Percentiles rank a stretch among this genome's conserved stretches.
Evolutionary conservation across 352 stramenopile genomes (phyloP).

Genomic region (Globisporangium echinulatum): DNA sequence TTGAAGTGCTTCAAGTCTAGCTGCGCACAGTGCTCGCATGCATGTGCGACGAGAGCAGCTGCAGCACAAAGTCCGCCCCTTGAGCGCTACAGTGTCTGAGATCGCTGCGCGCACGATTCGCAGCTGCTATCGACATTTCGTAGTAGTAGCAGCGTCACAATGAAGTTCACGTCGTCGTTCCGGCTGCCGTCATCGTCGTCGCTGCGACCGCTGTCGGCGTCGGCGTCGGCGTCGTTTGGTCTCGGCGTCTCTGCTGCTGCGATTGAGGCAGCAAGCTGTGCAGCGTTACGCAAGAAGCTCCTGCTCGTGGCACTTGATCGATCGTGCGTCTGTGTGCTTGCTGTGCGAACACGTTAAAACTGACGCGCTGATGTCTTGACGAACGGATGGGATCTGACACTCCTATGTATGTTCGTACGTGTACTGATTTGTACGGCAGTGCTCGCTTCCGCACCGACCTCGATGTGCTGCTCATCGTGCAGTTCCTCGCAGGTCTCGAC

Average conservation of each 20-base stretch:
- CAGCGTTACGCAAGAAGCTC: slow-evolving; percentile 28
- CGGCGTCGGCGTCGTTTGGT: background rate
- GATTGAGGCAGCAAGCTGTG: slow-evolving; percentile 3
- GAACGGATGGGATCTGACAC: background rate
- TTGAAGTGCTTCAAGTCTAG: too few relatives aligned
- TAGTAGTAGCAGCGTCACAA: background rate
- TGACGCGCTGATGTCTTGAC: too few relatives aligned
- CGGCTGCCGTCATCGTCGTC: slow-evolving; percentile 11
- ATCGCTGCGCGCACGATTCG: too few relatives aligned
- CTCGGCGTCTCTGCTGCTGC: background rate
- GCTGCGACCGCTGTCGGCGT: slow-evolving; percentile 3
- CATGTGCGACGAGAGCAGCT: too few relatives aligned
- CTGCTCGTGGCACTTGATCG: slow-evolving; percentile 40
- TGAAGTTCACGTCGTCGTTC: slow-evolving; percentile 10
- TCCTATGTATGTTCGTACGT: background rate
- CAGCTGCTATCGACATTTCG: too few relatives aligned
- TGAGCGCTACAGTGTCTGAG: too few relatives aligned
- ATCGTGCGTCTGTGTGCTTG: slow-evolving; percentile 21
- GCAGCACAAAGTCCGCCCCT: too few relatives aligned
- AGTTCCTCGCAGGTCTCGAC: slow-evolving; percentile 38
- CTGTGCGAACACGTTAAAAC: background rate
- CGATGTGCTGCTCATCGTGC: slow-evolving; percentile 45
- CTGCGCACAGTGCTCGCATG: too few relatives aligned
- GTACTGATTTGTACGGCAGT: slow-evolving; percentile 10
- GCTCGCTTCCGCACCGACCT: slow-evolving; percentile 49